Conservation (phyloP, 2,329 filamentous ascomycete species). For the Simplicillium aogashimaense region DNA sequence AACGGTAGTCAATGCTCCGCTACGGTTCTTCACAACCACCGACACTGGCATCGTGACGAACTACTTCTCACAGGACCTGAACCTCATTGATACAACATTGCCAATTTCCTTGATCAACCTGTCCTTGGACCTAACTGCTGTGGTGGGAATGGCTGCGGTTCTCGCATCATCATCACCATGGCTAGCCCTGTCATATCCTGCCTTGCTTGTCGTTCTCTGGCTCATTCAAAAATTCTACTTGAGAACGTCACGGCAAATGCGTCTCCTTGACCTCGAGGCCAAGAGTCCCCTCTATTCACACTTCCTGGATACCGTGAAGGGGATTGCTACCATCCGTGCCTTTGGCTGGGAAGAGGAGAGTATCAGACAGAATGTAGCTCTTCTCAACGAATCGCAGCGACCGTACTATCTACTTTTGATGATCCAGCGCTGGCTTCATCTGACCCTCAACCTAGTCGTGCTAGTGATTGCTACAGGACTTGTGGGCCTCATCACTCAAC, state of each 20-base stretch:
- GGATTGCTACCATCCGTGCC: slow-evolving; percentile 3
- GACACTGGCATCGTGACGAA: slow-evolving; percentile 23
- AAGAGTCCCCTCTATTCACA: slow-evolving; percentile 41
- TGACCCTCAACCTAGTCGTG: slow-evolving; percentile 33
- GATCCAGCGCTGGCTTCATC: slow-evolving; percentile 32
- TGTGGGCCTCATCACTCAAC: slow-evolving; percentile 34
- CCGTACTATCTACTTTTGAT: slow-evolving; percentile 24
- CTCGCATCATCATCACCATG: slow-evolving; percentile 28
- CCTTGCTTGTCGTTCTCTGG: slow-evolving; percentile 21
- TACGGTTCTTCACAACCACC: slow-evolving; percentile 21
- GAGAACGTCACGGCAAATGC: slow-evolving; percentile 43
- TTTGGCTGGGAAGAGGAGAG: slow-evolving; percentile 4
- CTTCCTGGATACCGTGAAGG: slow-evolving; percentile 2
- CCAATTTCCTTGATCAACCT: slow-evolving; percentile 14
- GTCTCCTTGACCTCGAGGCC: slow-evolving; percentile 44
- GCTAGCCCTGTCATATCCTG: slow-evolving; percentile 33
- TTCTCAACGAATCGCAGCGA: slow-evolving; percentile 1
- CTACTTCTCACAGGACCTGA: slow-evolving; percentile 25
- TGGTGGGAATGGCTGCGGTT: slow-evolving; percentile 29
- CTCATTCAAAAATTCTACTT: slow-evolving; percentile 44
- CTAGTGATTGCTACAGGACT: slow-evolving; percentile 30
- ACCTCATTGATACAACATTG: slow-evolving; percentile 19
- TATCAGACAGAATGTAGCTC: neutral
- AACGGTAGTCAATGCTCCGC: slow-evolving; percentile 16
- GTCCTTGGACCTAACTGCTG: slow-evolving; percentile 5